Base-by-base conservation (phyloP, 495 filamentous ascomycete species). In the Talaromyces stipitatus region DNA sequence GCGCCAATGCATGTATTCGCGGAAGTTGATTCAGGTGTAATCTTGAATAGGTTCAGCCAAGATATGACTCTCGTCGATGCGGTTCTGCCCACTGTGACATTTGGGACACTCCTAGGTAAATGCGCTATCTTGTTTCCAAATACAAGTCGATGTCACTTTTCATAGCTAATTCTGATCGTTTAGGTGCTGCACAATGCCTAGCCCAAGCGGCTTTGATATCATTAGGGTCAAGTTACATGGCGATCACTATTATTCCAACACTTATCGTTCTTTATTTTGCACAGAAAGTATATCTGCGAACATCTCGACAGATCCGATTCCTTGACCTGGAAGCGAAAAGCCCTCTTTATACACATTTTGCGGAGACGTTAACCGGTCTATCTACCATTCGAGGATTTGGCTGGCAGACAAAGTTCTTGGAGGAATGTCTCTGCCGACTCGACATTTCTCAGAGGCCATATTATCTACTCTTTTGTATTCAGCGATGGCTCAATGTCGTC, bases 301-400 rank as follows among this genome's bases (percentile, higher is more conserved):
- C 92, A 7, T 90, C 76, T 36, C 74, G 80, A 1, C 82, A 84
- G 60, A 61, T 85, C 3, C 77, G 82, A n/a, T 63, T 83, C 7
- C 69, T 85, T n/a, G 82, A 84, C 26, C 62, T 83, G 1, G 80
- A 83, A 66, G 70, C 76, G 16, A 77, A 78, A 61, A 67, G 78
- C 0, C 75, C 79, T 0, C 64, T 84, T 0, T 80, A 72, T 48
- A 71, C 77, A 0, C 70, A 72, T 11, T 80, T 84, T 48, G 59
- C 78, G 5, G 82, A 85, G 50, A 68, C 65, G 0, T 23, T 72
- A 2, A 60, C 64, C 7, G 72, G 80, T 0, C 57, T 78, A 3
- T 59, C 64, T 7, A 82, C 78, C 0, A 76, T 83, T 33, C 73
- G 78, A n/a, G 67, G 76, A 2, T 80, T 82, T 48, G 72, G 71